Base-by-base conservation (phyloP, 208 protist species). In the Porcisia deanei region DNA sequence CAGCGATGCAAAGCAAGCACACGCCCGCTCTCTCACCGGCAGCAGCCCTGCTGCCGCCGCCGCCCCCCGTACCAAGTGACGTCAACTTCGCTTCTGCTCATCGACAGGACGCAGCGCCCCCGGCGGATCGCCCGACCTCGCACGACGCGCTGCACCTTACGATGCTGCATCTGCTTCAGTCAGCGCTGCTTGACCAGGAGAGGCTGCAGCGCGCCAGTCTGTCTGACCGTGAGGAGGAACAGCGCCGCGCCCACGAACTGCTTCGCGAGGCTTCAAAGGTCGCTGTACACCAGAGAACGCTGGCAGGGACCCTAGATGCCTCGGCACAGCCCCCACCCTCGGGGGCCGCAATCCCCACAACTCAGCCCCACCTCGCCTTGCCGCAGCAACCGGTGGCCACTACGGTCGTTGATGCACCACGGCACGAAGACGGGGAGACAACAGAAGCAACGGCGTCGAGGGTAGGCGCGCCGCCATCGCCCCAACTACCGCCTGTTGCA, bases 171-270 rank as follows among this genome's bases (percentile, higher is more conserved):
- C 69, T 75, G 20, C 54, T 80, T 37, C 25, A 49, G 5, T 60
- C 70, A 25, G 30, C 57, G 7, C 25, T 81, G 41, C 20, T 41
- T 2, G 65, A 69, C 39, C 49, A 76, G 14, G 77, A 81, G 57
- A 37, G 20, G 65, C 55, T 64, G 72, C 71, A 77, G 57, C 77
- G 77, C 39, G 49, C 30, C 10, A 41, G 6, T 8, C 7, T 81
- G 2, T 16, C 25, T 8, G 77, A 81, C 43, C 77, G 71, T 25
- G 77, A 81, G 41, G 77, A 81, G 52, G 77, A 81, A 64, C 77
- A 81, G 65, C 71, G 77, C 30, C 71, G 59, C 37, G 69, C 65
- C 22, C 22, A 77, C 54, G 37, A 54, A 10, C 54, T 45, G 22
- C 57, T 81, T 1, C 20, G 8, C 9, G 22, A 34, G 2, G 59